Evolutionary conservation across 345 rosid species (phyloP).

Genomic region (Ricinus communis): DNA sequence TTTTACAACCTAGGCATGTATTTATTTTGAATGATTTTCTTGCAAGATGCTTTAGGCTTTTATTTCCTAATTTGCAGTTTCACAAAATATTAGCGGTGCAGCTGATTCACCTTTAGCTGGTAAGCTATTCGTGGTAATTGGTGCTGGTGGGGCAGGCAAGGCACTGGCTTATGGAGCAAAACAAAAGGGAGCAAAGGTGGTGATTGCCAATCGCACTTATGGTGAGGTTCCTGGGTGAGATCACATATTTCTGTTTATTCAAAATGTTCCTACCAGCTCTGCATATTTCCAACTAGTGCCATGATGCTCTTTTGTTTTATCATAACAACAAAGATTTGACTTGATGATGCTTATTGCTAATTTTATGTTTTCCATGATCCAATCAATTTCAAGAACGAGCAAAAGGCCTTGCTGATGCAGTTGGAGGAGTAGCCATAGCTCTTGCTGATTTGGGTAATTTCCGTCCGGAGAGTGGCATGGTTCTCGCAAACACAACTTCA

Average conservation of each 20-base stretch:
- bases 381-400: conserved; percentile 60
- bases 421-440: conserved; percentile 79
- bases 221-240: conserved; percentile 39
- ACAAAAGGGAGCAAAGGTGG: conserved; percentile 80
- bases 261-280: background rate
- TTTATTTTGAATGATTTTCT: conserved; percentile 15
- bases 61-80: conserved; percentile 39
- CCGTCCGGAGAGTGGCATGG: conserved; percentile 74
- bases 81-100: conserved; percentile 29
- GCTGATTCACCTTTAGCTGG: conserved; percentile 65
- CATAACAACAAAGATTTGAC: background rate
- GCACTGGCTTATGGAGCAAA: conserved; percentile 96
- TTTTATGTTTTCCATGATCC: conserved; percentile 18
- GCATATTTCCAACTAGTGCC: background rate
- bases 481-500: conserved; percentile 91
- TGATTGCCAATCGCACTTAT: conserved; percentile 84
- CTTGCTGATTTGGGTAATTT: conserved; percentile 63
- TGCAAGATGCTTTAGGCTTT: conserved; percentile 13
- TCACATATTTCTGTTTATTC: background rate
- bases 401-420: conserved; percentile 59
- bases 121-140: conserved; percentile 82
- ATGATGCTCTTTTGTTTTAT: background rate
- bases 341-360: conserved; percentile 17
- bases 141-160: conserved; percentile 97
- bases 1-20: conserved; percentile 1